Base-by-base conservation (phyloP, 352 stramenopile genomes). In the Globisporangium sylvaticum region DNA sequence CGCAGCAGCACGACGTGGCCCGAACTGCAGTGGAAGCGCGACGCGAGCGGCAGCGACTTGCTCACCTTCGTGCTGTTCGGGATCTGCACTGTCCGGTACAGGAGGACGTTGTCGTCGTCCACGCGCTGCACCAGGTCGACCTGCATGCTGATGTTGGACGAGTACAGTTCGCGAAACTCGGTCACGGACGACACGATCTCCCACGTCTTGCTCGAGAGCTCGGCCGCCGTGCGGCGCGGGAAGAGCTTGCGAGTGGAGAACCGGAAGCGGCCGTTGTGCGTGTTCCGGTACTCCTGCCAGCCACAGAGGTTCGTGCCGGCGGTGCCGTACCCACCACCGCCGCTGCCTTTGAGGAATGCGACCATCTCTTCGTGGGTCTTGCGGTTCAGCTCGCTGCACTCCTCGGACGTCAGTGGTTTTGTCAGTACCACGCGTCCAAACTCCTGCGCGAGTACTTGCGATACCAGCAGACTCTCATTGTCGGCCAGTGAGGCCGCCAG, bases 381-480 rank as follows among this genome's bases (percentile, higher is more conserved):
- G 24, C 70, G 68, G 15, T 77, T 81, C 55, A 91, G 82, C 48
- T 74, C 70, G 2, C 56, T 57, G 60, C 79, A 88, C 27, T 87
- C 76, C 37, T 67, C 67, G 20, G 77, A 59, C 10, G 79, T 77
- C n/a, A 91, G 62, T 34, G 72, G 65, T 24, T 44, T 63, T 20
- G 54, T 57, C 10, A 82, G 71, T 32, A 86, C 71, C 62, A 80
- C 72, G 22, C 79, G 75, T 64, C 81, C 84, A 27, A 78, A 66
- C 48, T 88, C 74, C 53, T 83, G 78, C 22, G 75, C 65, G 52
- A 84, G 62, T 10, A 70, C 57, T 5, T 31, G 60, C 12, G 29
- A 58, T 5, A 46, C 5, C 12, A 20, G 12, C 4, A 39, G 6
- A 15, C 12, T 44, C 8, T 44, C 58, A 6, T 37, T 8, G 39